phyloP scores from a whole-genome alignment of 352 stramenopile species.

The Phytophthora cryptogea region DNA sequence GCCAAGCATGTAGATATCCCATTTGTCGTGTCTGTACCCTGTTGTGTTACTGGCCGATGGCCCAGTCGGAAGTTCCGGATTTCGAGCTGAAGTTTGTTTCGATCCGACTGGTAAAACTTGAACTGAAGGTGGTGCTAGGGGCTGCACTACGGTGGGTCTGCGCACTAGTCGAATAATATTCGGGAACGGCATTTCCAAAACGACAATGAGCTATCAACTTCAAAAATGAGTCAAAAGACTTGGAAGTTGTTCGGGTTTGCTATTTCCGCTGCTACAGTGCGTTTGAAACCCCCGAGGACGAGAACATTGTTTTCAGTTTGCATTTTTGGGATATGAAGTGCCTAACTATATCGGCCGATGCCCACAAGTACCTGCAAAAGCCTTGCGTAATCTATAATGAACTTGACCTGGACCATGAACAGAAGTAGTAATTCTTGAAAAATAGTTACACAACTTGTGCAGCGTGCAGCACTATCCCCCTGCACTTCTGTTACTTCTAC shows the following conservation, averaged over 20 bases:
- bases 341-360: not conserved
- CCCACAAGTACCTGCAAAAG: no score
- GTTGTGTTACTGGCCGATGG: not conserved
- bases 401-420: no score
- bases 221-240: slow-evolving; percentile 3
- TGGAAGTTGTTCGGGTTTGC: not conserved
- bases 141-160: not conserved
- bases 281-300: slow-evolving; percentile 14
- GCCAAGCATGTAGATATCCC: slow-evolving; percentile 49
- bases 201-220: no score
- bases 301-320: not conserved
- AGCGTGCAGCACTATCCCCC: not conserved
- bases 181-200: not conserved
- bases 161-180: not conserved
- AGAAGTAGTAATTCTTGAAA: no score
- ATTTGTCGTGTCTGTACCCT: slow-evolving; percentile 32
- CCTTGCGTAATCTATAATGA: no score
- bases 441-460: no score
- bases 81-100: not conserved
- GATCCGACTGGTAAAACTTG: slow-evolving; percentile 1
- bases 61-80: not conserved
- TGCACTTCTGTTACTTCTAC: slow-evolving; percentile 12
- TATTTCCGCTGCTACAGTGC: not conserved
- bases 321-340: not conserved
- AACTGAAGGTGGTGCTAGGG: slow-evolving; percentile 2